These are phyloP conservation scores for Sporothrix brasiliensis DNA, from an alignment of 2,329 filamentous ascomycete genomes.

Conservation along the genomic window DNA sequence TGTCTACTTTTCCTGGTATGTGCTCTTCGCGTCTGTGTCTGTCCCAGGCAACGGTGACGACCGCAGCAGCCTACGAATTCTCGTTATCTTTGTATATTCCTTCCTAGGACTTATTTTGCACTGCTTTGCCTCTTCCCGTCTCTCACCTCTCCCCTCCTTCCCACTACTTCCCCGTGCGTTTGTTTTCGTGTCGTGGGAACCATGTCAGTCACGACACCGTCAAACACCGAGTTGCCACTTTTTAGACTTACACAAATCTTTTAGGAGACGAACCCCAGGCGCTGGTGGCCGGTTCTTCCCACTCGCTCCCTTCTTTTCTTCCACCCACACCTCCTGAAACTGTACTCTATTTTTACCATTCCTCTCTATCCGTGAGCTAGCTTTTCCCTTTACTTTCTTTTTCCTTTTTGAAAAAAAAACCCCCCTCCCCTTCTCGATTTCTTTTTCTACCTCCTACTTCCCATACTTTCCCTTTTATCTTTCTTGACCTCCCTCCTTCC, in stretches of 20 bases:
- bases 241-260: slow-evolving; percentile 30
- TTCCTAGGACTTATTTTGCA: slow-evolving; percentile 8
- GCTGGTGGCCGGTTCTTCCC: slow-evolving; percentile 24
- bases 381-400: slow-evolving; percentile 11
- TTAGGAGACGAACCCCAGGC: slow-evolving; percentile 2
- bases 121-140: background rate
- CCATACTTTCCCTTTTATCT: slow-evolving; percentile 10
- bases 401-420: background rate
- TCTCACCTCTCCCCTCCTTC: slow-evolving; percentile 18
- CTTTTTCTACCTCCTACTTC: slow-evolving; percentile 36
- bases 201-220: slow-evolving; percentile 23
- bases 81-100: slow-evolving; percentile 15
- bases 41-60: slow-evolving; percentile 28
- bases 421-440: slow-evolving; percentile 16
- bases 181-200: slow-evolving; percentile 25
- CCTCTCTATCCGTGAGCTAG: slow-evolving; percentile 17
- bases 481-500: background rate
- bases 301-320: background rate
- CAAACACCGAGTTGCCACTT: slow-evolving; percentile 29
- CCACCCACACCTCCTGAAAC: slow-evolving; percentile 28
- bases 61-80: slow-evolving; percentile 1
- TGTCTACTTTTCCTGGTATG: slow-evolving; percentile 26
- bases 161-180: slow-evolving; percentile 12
- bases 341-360: slow-evolving; percentile 5
- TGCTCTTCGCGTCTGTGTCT: background rate